These are phyloP conservation scores for Mycena crocata DNA, from an alignment of 768 basidiomycete species.

Conservation along the genomic window DNA sequence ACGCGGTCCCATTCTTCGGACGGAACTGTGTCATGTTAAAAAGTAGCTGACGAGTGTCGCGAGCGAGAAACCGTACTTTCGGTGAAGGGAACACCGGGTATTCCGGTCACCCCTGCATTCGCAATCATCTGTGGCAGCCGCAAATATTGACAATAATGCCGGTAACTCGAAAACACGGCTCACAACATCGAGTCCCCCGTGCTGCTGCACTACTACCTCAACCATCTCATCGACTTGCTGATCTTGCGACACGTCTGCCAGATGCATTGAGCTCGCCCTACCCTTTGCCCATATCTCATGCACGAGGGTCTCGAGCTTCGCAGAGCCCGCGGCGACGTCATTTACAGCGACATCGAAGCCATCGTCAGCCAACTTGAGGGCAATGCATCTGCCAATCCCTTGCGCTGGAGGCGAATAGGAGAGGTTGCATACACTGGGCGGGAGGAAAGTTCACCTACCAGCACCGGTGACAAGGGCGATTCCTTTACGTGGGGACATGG, in stretches of 20 bases:
- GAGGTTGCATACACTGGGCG: too few species aligned
- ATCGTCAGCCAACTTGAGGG: constrained; percentile 45
- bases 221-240: constrained; percentile 43
- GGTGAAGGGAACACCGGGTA: constrained; percentile 8
- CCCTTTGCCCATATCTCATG: constrained; percentile 40
- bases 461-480: constrained; percentile 47
- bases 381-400: constrained; percentile 47
- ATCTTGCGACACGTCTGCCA: constrained; percentile 45
- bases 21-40: constrained; percentile 20
- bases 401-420: constrained; percentile 24
- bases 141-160: neutral
- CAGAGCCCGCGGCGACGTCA: constrained; percentile 35
- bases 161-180: constrained; percentile 3
- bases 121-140: constrained; percentile 52
- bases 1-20: constrained; percentile 39
- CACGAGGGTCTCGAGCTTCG: constrained; percentile 36
- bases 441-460: constrained; percentile 1
- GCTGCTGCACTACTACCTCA: constrained; percentile 35
- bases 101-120: constrained; percentile 42
- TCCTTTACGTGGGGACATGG: constrained; percentile 23
- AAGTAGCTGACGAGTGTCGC: too few species aligned
- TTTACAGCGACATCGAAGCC: constrained; percentile 47
- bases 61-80: constrained; percentile 14
- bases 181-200: constrained; percentile 47
- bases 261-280: constrained; percentile 31